Base-by-base conservation (phyloP, 192 early-diverging fungal genomes). In the Backusella tarrabulga region DNA sequence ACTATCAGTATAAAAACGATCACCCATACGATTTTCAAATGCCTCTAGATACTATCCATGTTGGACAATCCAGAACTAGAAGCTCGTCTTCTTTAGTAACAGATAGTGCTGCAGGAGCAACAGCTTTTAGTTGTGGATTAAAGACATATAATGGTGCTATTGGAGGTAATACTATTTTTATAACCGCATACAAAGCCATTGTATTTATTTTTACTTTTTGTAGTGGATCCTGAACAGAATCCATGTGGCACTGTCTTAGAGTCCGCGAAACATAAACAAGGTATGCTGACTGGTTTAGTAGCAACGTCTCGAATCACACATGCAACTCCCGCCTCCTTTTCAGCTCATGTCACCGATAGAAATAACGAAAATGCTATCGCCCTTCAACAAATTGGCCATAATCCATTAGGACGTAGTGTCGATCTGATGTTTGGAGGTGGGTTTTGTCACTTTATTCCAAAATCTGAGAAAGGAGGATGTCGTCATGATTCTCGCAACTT, bases 81-180 rank as follows among this genome's bases (percentile, higher is more conserved):
- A 95, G 93, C 63, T 89, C 90, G 68, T 74, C 79, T 83, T 93
- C 92, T 46, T 84, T 98, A 36, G 89, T 99, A 6, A 99, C 98
- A 0, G 98, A 99, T 85, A 95, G 93, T 44, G 98, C 98, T 11
- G 97, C 98, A 32, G 98, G 97, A 14, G 98, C 97, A 1, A 99
- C 98, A 0, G 98, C 98, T 2, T 98, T 95, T 78, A 88, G 96
- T 17, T 98, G 97, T 81, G 91, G 86, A 15, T 78, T 91, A 34
- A 99, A 99, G 83, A 87, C 95, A 1, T 98, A 95, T 84, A 99
- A 99, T 82, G 93, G 92, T 32, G 98, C 95, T 9, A 94, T 99
- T 73, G 95, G 85, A 73, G 96, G 96, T 83, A 86, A 41, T 6
- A 19, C 15, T 46, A 54, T 23, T 32, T 35, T 44, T 75, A 68